Base-by-base conservation (phyloP, 805 yeast genomes). In the Kluyveromyces wickerhamii region DNA sequence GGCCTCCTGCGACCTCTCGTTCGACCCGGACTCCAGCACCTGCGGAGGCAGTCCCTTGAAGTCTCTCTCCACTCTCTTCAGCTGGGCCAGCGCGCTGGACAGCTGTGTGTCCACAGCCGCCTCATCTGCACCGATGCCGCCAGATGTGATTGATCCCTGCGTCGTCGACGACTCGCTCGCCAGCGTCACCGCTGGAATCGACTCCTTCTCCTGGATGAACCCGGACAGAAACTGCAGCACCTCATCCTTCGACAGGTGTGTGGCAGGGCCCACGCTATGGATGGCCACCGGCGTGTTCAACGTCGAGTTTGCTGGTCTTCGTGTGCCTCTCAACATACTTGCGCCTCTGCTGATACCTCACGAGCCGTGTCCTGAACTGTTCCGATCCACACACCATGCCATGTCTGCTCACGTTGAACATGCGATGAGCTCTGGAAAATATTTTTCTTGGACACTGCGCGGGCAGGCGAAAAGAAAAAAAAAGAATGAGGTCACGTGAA, bases 11-110 rank as follows among this genome's bases (percentile, higher is more conserved):
- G 38, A 33, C 21, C 35, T 23, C 5, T 17, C 26, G 4, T 10
- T n/a, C 7, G 21, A 25, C 10, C 21, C 29, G 19, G 14, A 21
- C 20, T 39, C 40, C 34, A 43, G 22, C 8, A 47, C 41, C 15
- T 53, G 44, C 7, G 94, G 94, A 7, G 94, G 89, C 38, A 84
- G 67, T 1, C 94, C 94, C 45, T 86, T 66, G 44, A 83, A 71
- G 43, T 80, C 85, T 59, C 94, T 71, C 52, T 79, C 89, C 26
- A 82, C 64, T 53, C 94, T 69, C 48, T 67, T 71, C 48, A 84
- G 64, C 62, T 83, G 94, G 38, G 82, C 51, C 8, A 65, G 17
- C 4, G 65, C 54, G 15, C 54, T 36, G 34, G 55, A 28, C 33
- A 59, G 49, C 24, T 57, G 56, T 15, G 49, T 47, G 30, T 51